Conservation (phyloP, 225 moss, liverwort and hornwort species). For the Anthoceros angustus region DNA sequence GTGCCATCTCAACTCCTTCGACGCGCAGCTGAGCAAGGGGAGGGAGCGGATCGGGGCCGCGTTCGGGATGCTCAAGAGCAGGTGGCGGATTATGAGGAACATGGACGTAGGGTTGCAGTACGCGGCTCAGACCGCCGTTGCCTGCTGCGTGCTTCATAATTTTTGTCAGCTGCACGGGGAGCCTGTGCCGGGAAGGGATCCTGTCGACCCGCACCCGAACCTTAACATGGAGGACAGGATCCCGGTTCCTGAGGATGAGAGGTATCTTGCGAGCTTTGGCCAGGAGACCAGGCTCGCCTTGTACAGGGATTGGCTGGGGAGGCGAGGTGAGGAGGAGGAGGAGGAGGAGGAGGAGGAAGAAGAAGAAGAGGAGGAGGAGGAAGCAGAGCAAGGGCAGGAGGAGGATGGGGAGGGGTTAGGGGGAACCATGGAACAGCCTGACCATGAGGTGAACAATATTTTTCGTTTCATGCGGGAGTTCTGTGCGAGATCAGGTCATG, state of each 20-base stretch:
- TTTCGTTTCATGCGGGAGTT: not conserved
- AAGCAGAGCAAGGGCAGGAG: not conserved
- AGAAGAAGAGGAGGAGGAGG: not conserved
- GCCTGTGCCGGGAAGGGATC: slow-evolving; percentile 17
- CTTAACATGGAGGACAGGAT: slow-evolving; percentile 7
- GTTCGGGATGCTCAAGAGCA: slow-evolving; percentile 26
- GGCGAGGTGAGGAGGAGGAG: not conserved
- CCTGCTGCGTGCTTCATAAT: slow-evolving; percentile 33
- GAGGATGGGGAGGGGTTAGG: not conserved
- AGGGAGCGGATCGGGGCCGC: slow-evolving; percentile 15
- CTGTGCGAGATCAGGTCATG: not conserved
- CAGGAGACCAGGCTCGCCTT: slow-evolving; percentile 20
- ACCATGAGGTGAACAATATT: not conserved
- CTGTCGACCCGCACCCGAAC: slow-evolving; percentile 20
- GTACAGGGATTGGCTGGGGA: slow-evolving; percentile 22
- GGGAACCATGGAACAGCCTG: not conserved
- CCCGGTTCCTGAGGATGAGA: slow-evolving; percentile 12
- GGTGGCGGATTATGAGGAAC: slow-evolving; percentile 30
- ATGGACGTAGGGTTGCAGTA: slow-evolving; percentile 28
- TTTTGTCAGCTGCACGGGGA: slow-evolving; percentile 32
- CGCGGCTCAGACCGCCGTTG: slow-evolving; percentile 26
- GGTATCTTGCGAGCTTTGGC: slow-evolving; percentile 11
- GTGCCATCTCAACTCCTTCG: not conserved
- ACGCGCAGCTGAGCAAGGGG: not conserved
- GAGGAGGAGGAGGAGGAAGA: not conserved